Percentiles rank a stretch among this genome's conserved stretches.
Evolutionary conservation across 176 grass and related monocot species (phyloP).

Genomic region (Triticum turgidum): DNA sequence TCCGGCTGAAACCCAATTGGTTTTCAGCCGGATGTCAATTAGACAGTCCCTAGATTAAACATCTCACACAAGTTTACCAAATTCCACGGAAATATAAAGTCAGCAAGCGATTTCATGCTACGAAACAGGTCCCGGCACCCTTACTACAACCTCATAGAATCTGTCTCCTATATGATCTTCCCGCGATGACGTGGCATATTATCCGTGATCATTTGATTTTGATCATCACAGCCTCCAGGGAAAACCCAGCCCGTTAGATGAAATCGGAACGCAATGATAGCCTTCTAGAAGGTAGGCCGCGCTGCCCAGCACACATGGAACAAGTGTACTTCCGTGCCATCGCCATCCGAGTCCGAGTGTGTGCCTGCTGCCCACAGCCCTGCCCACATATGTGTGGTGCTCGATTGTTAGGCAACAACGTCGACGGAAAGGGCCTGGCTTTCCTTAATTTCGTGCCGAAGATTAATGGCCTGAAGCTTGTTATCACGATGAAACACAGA

Average conservation of each 20-base stretch:
- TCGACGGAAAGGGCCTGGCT: background rate
- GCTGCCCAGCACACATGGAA: background rate
- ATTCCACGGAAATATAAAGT: background rate
- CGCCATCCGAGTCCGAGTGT: slow-evolving; percentile 1
- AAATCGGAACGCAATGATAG: background rate
- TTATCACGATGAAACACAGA: background rate
- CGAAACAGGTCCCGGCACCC: too few relatives aligned
- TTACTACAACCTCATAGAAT: background rate
- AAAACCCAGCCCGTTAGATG: background rate
- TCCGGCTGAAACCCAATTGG: too few relatives aligned
- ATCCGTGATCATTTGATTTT: slow-evolving; percentile 1
- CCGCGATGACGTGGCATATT: background rate
- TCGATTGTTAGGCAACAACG: background rate
- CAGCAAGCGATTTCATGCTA: too few relatives aligned
- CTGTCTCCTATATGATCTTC: background rate
- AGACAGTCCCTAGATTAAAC: background rate
- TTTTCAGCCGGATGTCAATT: too few relatives aligned
- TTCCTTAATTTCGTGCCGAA: background rate
- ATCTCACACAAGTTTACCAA: background rate
- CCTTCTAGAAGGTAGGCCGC: background rate
- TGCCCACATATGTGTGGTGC: background rate
- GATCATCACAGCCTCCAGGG: background rate
- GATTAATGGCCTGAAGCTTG: background rate
- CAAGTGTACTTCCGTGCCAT: slow-evolving; percentile 36
- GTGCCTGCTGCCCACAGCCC: background rate